These are phyloP conservation scores for Gnomoniopsis smithogilvyi DNA, from an alignment of 2,329 filamentous ascomycete species.

Conservation along the genomic window DNA sequence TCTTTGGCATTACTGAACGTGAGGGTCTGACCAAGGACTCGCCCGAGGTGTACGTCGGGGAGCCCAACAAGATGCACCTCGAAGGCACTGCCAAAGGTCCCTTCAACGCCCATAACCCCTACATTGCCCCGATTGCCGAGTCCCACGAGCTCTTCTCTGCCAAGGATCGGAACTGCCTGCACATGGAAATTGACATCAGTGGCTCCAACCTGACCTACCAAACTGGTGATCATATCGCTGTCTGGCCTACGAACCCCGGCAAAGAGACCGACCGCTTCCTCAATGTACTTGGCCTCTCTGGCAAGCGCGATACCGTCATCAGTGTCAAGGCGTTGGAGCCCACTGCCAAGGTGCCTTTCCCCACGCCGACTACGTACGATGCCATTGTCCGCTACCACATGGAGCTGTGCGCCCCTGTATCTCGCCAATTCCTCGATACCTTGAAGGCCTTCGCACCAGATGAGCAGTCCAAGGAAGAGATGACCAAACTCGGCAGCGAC, in stretches of 20 bases:
- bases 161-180: conserved; percentile 90
- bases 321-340: conserved; percentile 88
- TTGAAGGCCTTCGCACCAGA: conserved; percentile 86
- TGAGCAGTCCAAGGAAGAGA: conserved; percentile 80
- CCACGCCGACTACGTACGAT: conserved; percentile 94
- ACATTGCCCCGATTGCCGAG: conserved; percentile 87
- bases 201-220: conserved; percentile 90
- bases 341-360: conserved; percentile 96
- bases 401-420: conserved; percentile 93
- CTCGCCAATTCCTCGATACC: conserved; percentile 88
- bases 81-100: conserved; percentile 81
- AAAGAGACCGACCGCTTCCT: conserved; percentile 90
- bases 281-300: conserved; percentile 68
- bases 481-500: conserved; percentile 84
- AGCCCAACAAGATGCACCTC: conserved; percentile 94
- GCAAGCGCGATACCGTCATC: conserved; percentile 80
- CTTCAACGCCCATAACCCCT: conserved; percentile 95
- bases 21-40: conserved; percentile 71
- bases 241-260: conserved; percentile 96
- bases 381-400: conserved; percentile 92
- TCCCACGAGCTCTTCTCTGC: conserved; percentile 88
- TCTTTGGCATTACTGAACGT: conserved; percentile 78
- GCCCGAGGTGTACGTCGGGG: conserved; percentile 84
- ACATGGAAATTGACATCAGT: conserved; percentile 90
- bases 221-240: conserved; percentile 93